Evolutionary conservation across 257 asterid species (phyloP).

Genomic region (Schizonepeta tenuifolia): DNA sequence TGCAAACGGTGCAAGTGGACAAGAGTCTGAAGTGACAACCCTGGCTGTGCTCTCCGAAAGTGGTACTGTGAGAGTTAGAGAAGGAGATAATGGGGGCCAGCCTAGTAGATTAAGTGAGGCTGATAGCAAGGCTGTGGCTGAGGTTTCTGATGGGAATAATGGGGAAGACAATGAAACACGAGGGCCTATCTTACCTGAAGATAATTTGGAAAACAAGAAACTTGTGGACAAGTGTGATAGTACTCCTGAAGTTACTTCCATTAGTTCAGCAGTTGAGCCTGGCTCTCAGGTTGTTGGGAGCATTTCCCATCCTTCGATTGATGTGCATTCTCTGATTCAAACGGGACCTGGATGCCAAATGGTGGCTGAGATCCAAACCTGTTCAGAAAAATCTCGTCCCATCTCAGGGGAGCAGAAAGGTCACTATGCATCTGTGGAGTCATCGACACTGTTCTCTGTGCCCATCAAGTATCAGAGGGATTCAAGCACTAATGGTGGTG

Average conservation of each 20-base stretch:
- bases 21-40: constrained; percentile 34
- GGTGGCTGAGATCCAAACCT: constrained; percentile 39
- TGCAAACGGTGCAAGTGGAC: constrained; percentile 36
- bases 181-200: constrained; percentile 36
- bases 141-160: constrained; percentile 39
- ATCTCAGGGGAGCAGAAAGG: constrained; percentile 40
- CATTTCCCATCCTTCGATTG: constrained; percentile 39
- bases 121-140: constrained; percentile 36
- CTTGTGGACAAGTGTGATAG: constrained; percentile 33
- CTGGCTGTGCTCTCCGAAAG: constrained; percentile 32
- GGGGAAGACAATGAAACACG: constrained; percentile 37
- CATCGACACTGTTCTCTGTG: constrained; percentile 48
- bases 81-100: constrained; percentile 33
- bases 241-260: constrained; percentile 38
- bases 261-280: constrained; percentile 32
- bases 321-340: constrained; percentile 31
- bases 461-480: constrained; percentile 52
- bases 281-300: constrained; percentile 31
- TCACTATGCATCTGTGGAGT: constrained; percentile 41
- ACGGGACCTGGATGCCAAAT: constrained; percentile 43
- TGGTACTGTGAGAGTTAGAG: constrained; percentile 39
- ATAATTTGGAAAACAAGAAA: constrained; percentile 33
- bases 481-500: constrained; percentile 36
- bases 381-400: constrained; percentile 38
- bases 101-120: constrained; percentile 33